Conservation (phyloP, 345 rosid genomes). For the Camelina hispida region DNA sequence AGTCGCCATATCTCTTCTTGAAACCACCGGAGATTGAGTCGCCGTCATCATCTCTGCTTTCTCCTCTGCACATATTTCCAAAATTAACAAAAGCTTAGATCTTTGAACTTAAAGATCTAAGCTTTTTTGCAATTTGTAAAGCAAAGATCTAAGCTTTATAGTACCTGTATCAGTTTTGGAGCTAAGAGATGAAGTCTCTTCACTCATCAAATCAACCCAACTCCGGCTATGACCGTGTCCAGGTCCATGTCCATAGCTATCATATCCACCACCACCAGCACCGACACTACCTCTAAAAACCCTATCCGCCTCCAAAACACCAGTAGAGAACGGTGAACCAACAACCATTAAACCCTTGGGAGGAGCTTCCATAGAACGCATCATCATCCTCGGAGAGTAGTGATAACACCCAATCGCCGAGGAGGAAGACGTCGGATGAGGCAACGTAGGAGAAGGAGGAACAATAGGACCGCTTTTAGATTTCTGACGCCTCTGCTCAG, state of each 20-base stretch:
- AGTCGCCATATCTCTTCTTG: conserved; percentile 88
- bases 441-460: conserved; percentile 54
- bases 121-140: background rate
- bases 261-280: conserved; percentile 30
- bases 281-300: conserved; percentile 53
- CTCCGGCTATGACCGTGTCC: conserved; percentile 54
- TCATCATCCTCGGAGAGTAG: conserved; percentile 57
- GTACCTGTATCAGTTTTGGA: conserved; percentile 58
- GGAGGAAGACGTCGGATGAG: conserved; percentile 23
- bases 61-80: conserved; percentile 56
- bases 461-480: conserved; percentile 87
- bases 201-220: conserved; percentile 69
- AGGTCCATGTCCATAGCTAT: conserved; percentile 42
- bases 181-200: conserved; percentile 52
- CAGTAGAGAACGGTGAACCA: conserved; percentile 77
- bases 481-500: conserved; percentile 64
- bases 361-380: conserved; percentile 52
- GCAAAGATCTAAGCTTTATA: conserved; percentile 2
- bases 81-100: conserved; percentile 37
- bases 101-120: conserved; percentile 16
- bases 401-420: conserved; percentile 46
- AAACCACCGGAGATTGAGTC: conserved; percentile 51
- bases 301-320: conserved; percentile 70
- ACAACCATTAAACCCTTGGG: conserved; percentile 52
- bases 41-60: conserved; percentile 48